Evolutionary conservation across 1,284 basidiomycete genomes (phyloP), one percentile per base, ranked within the genome.

Genomic region (Marasmius fiardii): DNA sequence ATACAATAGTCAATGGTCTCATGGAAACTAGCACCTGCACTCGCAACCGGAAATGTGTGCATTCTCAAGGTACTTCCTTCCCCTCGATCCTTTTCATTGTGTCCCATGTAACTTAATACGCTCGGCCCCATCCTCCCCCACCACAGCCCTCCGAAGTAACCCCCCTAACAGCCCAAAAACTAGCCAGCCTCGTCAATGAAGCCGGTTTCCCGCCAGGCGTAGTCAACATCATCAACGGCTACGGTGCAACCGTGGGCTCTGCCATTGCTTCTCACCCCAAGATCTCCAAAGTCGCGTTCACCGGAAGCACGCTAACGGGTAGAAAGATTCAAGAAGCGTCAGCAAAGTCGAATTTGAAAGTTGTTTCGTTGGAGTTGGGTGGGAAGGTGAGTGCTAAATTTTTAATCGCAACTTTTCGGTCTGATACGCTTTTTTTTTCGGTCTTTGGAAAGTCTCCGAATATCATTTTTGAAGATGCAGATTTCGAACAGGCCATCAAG

Each of bases 11-110:
- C 52, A 59, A 87, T 91, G 86, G 65, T 88, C 60, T 64, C 82
- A 4, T 91, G 88, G 88, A 94, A 93, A 74, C 67, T 93, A 57
- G 92, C 78, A 4, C 91, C 92, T 6, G 90, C 92, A 4, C 79
- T 95, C 57, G 92, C 92, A 2, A 84, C 85, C 2, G 93, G 93
- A 59, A 92, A 91, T 77, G 76, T 82, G 12, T 75, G 94, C 62
- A 77, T 95, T 56, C 71, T 95, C 62, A 94, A 95, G 64, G 71
- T 71, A 45, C 2, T 53, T 44, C 3, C 24, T 12, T 5, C 37
- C 50, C 12, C 14, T 10, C 28, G 18, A 8, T 37, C 21, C 16
- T 5, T 31, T 7, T 2, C n/a, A 10, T 37, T 14, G 20, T 8
- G 16, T 18, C 49, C 50, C 47, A 10, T 39, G 24, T n/a, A n/a